These are phyloP conservation scores for Pythium apleroticum DNA, from an alignment of 352 stramenopile species.

Conservation along the genomic window DNA sequence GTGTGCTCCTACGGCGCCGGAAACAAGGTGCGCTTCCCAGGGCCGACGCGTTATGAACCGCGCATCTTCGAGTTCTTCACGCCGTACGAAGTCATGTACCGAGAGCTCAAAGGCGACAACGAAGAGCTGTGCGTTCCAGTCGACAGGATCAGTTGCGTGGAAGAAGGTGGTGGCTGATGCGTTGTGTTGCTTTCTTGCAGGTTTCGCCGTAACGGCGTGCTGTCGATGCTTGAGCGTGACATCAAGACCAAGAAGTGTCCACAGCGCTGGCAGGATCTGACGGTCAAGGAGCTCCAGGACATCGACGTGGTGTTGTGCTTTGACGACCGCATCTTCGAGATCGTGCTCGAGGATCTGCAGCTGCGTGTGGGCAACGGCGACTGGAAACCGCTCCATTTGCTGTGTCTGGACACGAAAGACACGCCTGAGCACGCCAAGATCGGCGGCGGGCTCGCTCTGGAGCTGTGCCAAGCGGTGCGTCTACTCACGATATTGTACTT, in stretches of 20 bases:
- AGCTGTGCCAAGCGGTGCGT: conserved; percentile 68
- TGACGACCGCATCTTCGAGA: conserved; percentile 89
- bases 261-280: conserved; percentile 85
- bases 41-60: conserved; percentile 68
- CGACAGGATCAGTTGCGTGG: background rate
- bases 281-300: conserved; percentile 59
- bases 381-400: conserved; percentile 73
- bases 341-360: conserved; percentile 81
- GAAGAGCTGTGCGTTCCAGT: conserved; percentile 48
- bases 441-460: conserved; percentile 72
- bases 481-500: background rate
- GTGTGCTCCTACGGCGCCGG: conserved; percentile 85
- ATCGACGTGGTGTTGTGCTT: conserved; percentile 90
- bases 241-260: conserved; percentile 85
- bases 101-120: conserved; percentile 79
- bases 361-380: conserved; percentile 46
- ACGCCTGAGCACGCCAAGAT: conserved; percentile 85
- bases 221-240: conserved; percentile 87
- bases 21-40: conserved; percentile 86
- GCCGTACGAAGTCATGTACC: conserved; percentile 86
- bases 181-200: conserved; percentile 26
- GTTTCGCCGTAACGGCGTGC: conserved; percentile 79
- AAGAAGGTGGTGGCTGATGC: background rate
- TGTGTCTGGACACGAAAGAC: conserved; percentile 89
- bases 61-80: conserved; percentile 89